Percentiles rank a stretch among this genome's conserved stretches.
phyloP scores from a whole-genome alignment of 805 yeast species.

The Candida tammaniensis region DNA sequence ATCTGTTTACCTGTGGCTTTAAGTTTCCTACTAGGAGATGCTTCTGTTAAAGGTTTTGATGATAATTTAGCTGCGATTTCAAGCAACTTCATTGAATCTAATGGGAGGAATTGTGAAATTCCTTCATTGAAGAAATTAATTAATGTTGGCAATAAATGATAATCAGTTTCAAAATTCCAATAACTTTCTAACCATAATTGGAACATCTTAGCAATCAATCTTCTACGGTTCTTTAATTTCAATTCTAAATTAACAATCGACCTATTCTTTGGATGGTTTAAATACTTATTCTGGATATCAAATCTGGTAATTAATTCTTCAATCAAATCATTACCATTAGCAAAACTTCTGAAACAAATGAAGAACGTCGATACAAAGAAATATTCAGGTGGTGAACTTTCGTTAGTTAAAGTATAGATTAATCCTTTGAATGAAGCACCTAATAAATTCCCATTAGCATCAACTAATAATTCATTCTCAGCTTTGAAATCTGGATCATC shows the following conservation, averaged over 20 bases:
- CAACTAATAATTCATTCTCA: conserved; percentile 50
- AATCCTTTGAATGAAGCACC: conserved; percentile 75
- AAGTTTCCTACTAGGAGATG: conserved; percentile 10
- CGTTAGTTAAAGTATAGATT: conserved; percentile 65
- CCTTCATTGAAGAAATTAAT: conserved; percentile 80
- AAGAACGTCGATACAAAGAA: conserved; percentile 73
- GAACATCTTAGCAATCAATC: conserved; percentile 64
- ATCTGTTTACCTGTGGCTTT: conserved; percentile 38
- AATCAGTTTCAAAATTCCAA: conserved; percentile 71
- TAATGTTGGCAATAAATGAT: conserved; percentile 60
- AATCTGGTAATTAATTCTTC: conserved; percentile 67
- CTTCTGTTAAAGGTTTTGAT: conserved; percentile 50
- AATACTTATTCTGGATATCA: conserved; percentile 44
- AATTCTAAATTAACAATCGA: conserved; percentile 26
- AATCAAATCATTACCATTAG: conserved; percentile 62
- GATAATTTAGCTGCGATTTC: conserved; percentile 62
- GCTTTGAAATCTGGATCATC: conserved; percentile 8
- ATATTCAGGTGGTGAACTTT: conserved; percentile 58
- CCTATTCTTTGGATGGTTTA: conserved; percentile 7
- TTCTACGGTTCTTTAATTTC: conserved; percentile 56
- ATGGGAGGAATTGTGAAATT: conserved; percentile 56
- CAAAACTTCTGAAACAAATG: conserved; percentile 70
- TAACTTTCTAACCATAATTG: conserved; percentile 88
- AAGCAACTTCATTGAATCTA: conserved; percentile 60
- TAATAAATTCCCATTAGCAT: conserved; percentile 48